Conservation (phyloP, 2,329 filamentous ascomycete genomes). For the Fusarium stilboides region DNA sequence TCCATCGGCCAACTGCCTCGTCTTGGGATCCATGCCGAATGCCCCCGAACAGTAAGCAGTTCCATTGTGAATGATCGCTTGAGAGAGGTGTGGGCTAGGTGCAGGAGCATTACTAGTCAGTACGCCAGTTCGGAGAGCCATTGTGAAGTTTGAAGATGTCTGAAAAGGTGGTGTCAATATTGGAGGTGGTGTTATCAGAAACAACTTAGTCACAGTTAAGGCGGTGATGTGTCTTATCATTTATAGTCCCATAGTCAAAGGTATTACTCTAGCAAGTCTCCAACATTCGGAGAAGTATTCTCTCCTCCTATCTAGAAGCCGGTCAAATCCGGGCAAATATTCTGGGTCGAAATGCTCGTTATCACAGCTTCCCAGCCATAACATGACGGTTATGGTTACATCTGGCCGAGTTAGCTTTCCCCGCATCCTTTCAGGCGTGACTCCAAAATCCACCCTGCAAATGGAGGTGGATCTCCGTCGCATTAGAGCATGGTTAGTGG, state of each 20-base stretch:
- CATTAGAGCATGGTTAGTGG: not conserved
- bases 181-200: not conserved
- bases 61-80: not conserved
- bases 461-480: constrained; percentile 9
- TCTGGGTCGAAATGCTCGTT: too few species aligned
- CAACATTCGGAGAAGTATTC: too few species aligned
- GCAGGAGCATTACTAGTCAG: not conserved
- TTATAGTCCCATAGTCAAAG: too few species aligned
- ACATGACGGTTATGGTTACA: too few species aligned
- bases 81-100: not conserved
- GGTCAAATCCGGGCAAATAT: too few species aligned
- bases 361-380: too few species aligned
- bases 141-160: accelerated
- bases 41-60: constrained; percentile 4
- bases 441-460: not conserved
- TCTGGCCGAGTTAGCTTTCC: not conserved
- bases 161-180: too few species aligned
- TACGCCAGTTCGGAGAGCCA: not conserved
- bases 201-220: too few species aligned
- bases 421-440: not conserved
- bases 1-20: constrained; percentile 3
- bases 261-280: too few species aligned
- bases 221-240: too few species aligned
- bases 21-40: not conserved
- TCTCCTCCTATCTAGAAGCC: too few species aligned